Evolutionary conservation across 148 eudicot species (phyloP), one percentile per base, ranked within the genome.

Genomic region (Chenopodium suecicum): DNA sequence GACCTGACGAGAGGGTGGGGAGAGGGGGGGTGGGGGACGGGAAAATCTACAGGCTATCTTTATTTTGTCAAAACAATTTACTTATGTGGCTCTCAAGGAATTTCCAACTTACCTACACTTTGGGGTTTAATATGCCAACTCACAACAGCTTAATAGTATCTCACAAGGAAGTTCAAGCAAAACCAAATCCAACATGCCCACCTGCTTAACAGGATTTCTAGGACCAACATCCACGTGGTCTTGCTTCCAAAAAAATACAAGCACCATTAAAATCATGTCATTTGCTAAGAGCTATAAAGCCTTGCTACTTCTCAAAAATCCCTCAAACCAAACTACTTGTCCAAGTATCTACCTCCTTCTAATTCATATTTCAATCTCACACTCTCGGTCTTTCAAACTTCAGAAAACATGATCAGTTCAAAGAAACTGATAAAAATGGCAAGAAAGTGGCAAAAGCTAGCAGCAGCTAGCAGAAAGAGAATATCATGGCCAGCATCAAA

Each of bases 341-440:
- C 29, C 3, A 46, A 23, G 58, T 50, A 23, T 50, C 27, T 16
- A 25, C 41, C 27, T 22, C 12, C 37, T n/a, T 27, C 60, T 9
- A 72, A 46, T 46, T 73, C 63, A 25, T 3, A 74, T 1, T 27
- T 23, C 12, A 74, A 25, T 74, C 1, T 74, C 32, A 10, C 25
- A 20, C 50, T 10, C 48, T 13, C 29, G 2, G 23, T 47, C 7
- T 11, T 62, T 74, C 63, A 74, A 50, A 1, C 1, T 47, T 23
- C 47, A 70, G 46, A 62, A 76, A 78, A 78, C 27, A 80, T 83
- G 86, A 75, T 84, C 25, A 84, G 83, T 77, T 31, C 80, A 1
- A 84, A 84, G 75, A 75, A 76, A 67, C 83, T 84, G 44, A 80
- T 84, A 41, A 76, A 76, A 41, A 72, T 84, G 50, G 86, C 80